Base-by-base conservation (phyloP, 495 filamentous ascomycete genomes). In the Xylaria nigripes region DNA sequence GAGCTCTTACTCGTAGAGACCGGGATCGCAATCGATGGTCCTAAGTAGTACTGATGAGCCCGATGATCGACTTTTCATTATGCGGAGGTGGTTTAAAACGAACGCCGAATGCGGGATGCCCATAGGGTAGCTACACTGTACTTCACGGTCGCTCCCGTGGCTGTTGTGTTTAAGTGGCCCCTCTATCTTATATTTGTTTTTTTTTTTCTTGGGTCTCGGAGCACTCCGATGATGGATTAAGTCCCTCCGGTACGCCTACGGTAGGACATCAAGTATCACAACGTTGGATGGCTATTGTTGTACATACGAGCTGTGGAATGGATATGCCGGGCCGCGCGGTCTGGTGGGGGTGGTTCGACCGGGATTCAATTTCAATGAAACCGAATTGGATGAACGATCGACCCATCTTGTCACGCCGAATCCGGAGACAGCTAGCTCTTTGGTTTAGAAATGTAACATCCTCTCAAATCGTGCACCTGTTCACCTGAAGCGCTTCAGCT, bases 1-100 rank as follows among this genome's bases (percentile, higher is more conserved):
- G 80, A 85, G 36, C 61, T 96, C 43, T 63, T 96, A 59, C 75
- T 78, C 50, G 67, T 75, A 42, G 91, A 97, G 77, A 67, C 95
- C 49, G 78, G 77, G 0, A 62, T 85, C 36, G 72, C 73, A 1
- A n/a, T 64, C 9, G 55, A 45, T 1, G 29, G 7, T 30, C 1
- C 7, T 3, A 10, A 18, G 10, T 30, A 41, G 32, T 23, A 34
- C 19, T 47, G 5, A 30, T 27, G 32, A 41, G 23, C 43, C 36
- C 15, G 15, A 46, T 6, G 23, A 25, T 16, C 9, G 7, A 23
- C 36, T 15, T 47, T 22, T 41, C 7, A 12, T n/a, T 36, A 36
- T 36, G 2, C 32, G 32, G 32, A 16, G 12, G 32, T 2, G 18
- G 15, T 40, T 36, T 13, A 2, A 36, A 36, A 8, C 6, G 32